phyloP scores from a whole-genome alignment of 805 yeast species.

The Metschnikowia borealis region DNA sequence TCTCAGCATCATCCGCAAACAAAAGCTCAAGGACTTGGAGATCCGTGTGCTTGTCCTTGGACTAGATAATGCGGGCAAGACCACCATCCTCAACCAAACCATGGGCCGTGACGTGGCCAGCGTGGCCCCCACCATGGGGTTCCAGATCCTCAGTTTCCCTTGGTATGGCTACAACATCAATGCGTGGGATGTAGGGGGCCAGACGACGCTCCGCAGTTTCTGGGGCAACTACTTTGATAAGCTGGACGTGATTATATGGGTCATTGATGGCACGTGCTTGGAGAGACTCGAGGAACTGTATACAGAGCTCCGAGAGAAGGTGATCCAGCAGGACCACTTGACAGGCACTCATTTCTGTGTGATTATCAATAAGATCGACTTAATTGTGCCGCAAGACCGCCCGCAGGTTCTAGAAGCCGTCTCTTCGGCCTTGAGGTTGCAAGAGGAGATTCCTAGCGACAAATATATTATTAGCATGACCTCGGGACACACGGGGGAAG shows the following conservation, averaged over 20 bases:
- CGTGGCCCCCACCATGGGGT: constrained; percentile 90
- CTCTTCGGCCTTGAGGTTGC: constrained; percentile 9
- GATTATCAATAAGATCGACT: constrained; percentile 72
- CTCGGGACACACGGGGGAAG: constrained; percentile 36
- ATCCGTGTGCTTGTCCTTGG: constrained; percentile 75
- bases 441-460: constrained; percentile 15
- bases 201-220: constrained; percentile 36
- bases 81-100: constrained; percentile 67
- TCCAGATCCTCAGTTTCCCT: constrained; percentile 63
- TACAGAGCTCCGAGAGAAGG: constrained; percentile 55
- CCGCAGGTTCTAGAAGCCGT: constrained; percentile 11
- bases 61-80: constrained; percentile 87
- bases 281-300: constrained; percentile 64
- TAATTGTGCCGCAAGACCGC: constrained; percentile 31
- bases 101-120: constrained; percentile 46
- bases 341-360: constrained; percentile 65
- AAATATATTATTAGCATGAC: constrained; percentile 27
- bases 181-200: constrained; percentile 86
- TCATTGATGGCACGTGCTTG: constrained; percentile 63
- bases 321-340: constrained; percentile 65
- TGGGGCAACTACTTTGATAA: constrained; percentile 87
- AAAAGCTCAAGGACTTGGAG: constrained; percentile 75
- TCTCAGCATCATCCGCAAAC: constrained; percentile 73
- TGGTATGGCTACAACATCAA: constrained; percentile 46
- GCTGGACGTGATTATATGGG: constrained; percentile 77